Base-by-base conservation (phyloP, 75 land plant genomes). In the Larix kaempferi region DNA sequence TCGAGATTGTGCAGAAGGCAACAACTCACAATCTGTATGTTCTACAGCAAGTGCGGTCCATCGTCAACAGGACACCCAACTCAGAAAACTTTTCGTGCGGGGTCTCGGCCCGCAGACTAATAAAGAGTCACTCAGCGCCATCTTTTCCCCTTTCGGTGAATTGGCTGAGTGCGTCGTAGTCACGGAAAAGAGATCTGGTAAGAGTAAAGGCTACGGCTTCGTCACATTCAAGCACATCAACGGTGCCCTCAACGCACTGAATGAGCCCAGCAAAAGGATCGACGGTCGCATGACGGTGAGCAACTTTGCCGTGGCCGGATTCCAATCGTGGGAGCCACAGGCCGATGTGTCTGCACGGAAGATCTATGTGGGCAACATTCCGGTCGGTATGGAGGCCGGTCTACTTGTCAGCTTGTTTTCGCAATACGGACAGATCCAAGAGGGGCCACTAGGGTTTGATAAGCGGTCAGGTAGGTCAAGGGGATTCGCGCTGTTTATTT, bases 141-240 rank as follows among this genome's bases (percentile, higher is more conserved):
- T 83, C 79, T 91, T 91, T 74, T 87, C 89, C 2, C 56, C 80
- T 19, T 91, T 76, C 65, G 93, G 93, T 33, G 92, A 87, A 10
- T 77, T 91, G 61, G 89, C 87, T 54, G 92, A 94, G 61, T 91
- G 88, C 58, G 78, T 79, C 0, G 93, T 94, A 5, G 86, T 94
- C 57, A 29, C 74, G 56, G 96, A 94, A 83, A 92, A 88, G 78
- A 77, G 57, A 64, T 84, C 98, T 0, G 92, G 96, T 4, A 92
- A 92, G 80, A 82, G 85, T 78, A 85, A 92, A 57, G 98, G 98
- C 2, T 95, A 86, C 66, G 98, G 94, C 0, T 95, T 95, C 59
- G 87, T 95, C 57, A 89, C 91, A 17, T 95, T 89, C 73, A 82
- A 83, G 79, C 93, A 91, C 83, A n/a, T 89, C 78, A 91, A 89